phyloP scores from a whole-genome alignment of 805 yeast species.

The Lachancea quebecensis region DNA sequence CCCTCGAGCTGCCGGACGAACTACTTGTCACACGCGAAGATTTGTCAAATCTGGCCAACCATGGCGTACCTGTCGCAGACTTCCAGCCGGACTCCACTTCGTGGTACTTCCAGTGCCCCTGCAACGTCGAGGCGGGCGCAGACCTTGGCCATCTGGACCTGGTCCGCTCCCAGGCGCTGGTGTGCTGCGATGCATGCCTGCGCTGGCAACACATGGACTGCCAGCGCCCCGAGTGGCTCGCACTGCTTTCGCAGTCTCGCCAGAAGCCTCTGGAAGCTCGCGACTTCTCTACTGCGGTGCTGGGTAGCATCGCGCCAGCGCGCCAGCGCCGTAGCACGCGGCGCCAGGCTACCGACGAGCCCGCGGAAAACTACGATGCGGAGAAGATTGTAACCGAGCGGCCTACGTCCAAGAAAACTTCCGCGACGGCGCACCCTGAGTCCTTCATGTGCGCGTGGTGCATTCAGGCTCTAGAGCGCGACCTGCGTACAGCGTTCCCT shows the following conservation, averaged over 20 bases:
- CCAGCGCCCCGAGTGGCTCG: constrained; percentile 15
- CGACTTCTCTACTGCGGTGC: constrained; percentile 17
- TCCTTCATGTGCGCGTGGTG: constrained; percentile 25
- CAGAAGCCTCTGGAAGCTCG: background rate
- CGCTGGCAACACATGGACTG: constrained; percentile 33
- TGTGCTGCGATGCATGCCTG: constrained; percentile 30
- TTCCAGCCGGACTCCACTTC: constrained; percentile 19
- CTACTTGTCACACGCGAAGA: constrained; percentile 23
- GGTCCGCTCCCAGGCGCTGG: constrained; percentile 17
- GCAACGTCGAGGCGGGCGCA: constrained; percentile 7
- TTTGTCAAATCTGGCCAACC: constrained; percentile 15
- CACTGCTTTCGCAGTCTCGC: constrained; percentile 2
- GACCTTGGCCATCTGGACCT: constrained; percentile 7
- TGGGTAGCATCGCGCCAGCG: constrained; percentile 12
- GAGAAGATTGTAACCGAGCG: constrained; percentile 10
- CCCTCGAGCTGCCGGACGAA: constrained; percentile 26
- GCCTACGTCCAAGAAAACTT: constrained; percentile 22
- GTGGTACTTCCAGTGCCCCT: constrained; percentile 31
- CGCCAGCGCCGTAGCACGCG: constrained; percentile 17
- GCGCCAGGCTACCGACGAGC: constrained; percentile 12
- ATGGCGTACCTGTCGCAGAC: constrained; percentile 15
- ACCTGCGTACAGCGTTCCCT: constrained; percentile 18
- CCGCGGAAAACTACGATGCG: background rate
- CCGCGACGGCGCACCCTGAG: constrained; percentile 14
- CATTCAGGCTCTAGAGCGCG: constrained; percentile 18